These are phyloP conservation scores for Phaeosphaeria sp. DNA, from an alignment of 2,329 filamentous ascomycete species.

Conservation along the genomic window DNA sequence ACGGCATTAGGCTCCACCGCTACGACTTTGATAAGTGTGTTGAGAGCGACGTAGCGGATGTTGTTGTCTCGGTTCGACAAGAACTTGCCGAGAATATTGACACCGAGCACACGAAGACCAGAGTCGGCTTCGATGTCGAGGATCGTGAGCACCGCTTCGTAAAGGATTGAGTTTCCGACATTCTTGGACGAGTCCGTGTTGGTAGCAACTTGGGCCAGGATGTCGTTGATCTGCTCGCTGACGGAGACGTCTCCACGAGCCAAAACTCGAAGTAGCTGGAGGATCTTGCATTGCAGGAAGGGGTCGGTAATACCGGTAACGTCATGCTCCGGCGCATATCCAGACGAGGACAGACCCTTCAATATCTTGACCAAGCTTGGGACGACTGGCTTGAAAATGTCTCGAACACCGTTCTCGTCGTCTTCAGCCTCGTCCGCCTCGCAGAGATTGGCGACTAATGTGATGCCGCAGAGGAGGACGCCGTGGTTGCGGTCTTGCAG, in stretches of 20 bases:
- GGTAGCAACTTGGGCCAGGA: constrained; percentile 93
- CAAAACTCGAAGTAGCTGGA: constrained; percentile 83
- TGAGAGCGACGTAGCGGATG: constrained; percentile 96
- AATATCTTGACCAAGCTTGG: constrained; percentile 85
- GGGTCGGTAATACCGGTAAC: constrained; percentile 98
- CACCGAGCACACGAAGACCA: constrained; percentile 88
- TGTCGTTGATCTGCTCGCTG: constrained; percentile 98
- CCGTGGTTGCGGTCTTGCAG: constrained; percentile 95
- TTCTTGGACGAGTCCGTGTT: constrained; percentile 99
- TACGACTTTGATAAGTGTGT: constrained; percentile 97
- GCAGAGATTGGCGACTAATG: constrained; percentile 88
- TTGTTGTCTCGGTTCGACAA: constrained; percentile 99
- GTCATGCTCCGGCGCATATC: constrained; percentile 97
- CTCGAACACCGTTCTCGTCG: constrained; percentile 86
- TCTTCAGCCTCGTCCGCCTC: constrained; percentile 93
- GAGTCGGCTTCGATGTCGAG: constrained; percentile 98
- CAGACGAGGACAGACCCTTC: constrained; percentile 91
- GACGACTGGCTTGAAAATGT: constrained; percentile 89
- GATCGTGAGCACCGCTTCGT: constrained; percentile 96
- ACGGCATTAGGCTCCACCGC: constrained; percentile 98
- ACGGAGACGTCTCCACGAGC: constrained; percentile 85
- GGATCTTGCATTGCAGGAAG: constrained; percentile 95
- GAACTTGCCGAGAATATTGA: constrained; percentile 98
- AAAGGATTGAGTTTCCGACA: constrained; percentile 96
- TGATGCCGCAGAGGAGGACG: constrained; percentile 90